A percentile compares a stretch with the other conserved stretches of the same genome.
phyloP scores from a whole-genome alignment of 176 grass and related monocot genomes.

The Thalia dealbata region DNA sequence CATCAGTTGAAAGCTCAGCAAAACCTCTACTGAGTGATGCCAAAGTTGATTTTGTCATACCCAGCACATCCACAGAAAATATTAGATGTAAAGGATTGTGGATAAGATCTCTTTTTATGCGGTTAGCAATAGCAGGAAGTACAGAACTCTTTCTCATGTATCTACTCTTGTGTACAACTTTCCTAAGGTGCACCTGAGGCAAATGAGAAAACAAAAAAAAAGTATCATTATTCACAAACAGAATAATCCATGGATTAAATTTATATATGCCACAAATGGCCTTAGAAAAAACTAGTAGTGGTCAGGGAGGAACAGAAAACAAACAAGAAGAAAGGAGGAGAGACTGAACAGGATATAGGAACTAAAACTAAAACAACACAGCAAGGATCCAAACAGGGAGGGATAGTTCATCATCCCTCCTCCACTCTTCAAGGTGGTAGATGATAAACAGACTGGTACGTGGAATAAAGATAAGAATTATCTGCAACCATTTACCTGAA shows the following conservation, averaged over 20 bases:
- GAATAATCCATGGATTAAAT: neutral
- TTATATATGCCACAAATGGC: too few species aligned
- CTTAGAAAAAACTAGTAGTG: too few species aligned
- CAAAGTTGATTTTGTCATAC: conserved; percentile 93
- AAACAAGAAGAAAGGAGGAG: too few species aligned
- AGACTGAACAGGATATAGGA: too few species aligned
- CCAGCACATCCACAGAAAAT: conserved; percentile 84
- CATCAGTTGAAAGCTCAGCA: conserved; percentile 91
- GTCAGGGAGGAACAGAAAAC: too few species aligned
- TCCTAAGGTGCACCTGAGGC: conserved; percentile 76
- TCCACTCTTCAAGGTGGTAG: too few species aligned
- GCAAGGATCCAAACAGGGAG: too few species aligned
- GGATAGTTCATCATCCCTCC: too few species aligned
- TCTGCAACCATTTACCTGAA: conserved; percentile 44
- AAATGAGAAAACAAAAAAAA: neutral
- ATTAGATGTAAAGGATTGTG: conserved; percentile 98
- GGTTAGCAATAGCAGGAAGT: conserved; percentile 63
- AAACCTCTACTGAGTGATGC: conserved; percentile 98
- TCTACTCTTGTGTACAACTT: conserved; percentile 67
- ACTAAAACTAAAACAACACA: too few species aligned
- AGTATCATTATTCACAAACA: neutral
- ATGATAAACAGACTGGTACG: too few species aligned
- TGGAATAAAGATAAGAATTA: neutral
- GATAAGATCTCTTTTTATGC: conserved; percentile 85
- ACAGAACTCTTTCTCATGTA: conserved; percentile 85